Conservation (phyloP, 2,329 filamentous ascomycete species). For the Monilinia aucupariae region DNA sequence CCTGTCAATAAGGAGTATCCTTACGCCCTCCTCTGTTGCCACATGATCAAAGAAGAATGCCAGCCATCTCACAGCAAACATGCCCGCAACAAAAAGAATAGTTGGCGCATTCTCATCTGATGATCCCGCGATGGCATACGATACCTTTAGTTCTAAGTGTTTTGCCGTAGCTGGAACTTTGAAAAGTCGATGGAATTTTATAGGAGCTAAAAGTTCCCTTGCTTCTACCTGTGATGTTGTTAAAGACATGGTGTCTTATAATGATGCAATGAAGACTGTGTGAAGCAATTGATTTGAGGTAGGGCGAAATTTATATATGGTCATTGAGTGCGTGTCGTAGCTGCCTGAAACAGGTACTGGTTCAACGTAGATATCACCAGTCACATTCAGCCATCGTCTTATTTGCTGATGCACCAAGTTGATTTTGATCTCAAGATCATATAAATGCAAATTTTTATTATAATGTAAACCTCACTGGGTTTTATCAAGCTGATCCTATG, state of each 20-base stretch:
- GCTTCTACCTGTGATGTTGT: conserved; percentile 20
- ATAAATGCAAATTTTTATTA: conserved; percentile 6
- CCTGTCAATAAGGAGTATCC: conserved; percentile 39
- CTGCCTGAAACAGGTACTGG: neutral
- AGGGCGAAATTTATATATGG: neutral
- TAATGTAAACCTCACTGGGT: neutral
- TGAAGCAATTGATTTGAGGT: neutral
- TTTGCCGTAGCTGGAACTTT: conserved; percentile 26
- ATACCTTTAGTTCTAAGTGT: conserved; percentile 27
- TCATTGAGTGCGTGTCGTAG: neutral
- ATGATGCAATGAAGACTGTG: neutral
- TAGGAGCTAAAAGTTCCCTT: conserved; percentile 19
- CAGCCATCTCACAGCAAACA: conserved; percentile 37
- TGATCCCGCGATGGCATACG: conserved; percentile 29
- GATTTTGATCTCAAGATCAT: neutral
- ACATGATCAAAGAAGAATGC: conserved; percentile 33
- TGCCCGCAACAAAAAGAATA: conserved; percentile 38
- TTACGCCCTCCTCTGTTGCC: conserved; percentile 33
- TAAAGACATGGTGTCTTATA: neutral
- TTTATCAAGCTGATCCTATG: neutral
- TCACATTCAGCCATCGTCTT: neutral
- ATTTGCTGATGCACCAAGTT: neutral
- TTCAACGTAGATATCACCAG: neutral
- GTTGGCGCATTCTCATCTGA: conserved; percentile 29
- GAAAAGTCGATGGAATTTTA: conserved; percentile 30